Conservation (phyloP, 495 filamentous ascomycete species). For the Glutinoglossum americanum region DNA sequence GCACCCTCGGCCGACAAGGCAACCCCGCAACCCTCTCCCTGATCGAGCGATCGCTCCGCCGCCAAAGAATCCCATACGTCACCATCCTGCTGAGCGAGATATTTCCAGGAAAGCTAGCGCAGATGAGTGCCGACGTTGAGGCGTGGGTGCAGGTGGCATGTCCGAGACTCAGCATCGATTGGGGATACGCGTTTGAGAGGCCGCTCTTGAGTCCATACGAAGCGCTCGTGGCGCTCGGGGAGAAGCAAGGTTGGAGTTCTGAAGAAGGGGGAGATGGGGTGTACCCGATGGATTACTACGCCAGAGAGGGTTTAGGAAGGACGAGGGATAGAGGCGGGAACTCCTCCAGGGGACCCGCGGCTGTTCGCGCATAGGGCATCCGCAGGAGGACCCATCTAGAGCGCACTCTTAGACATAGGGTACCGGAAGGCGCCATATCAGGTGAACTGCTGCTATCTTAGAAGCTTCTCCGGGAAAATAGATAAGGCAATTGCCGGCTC, state of each 20-base stretch:
- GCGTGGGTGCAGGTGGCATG: constrained; percentile 98
- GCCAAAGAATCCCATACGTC: constrained; percentile 51
- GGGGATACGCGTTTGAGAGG: constrained; percentile 87
- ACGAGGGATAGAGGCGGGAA: constrained; percentile 21
- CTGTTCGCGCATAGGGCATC: too few species aligned
- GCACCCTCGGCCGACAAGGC: constrained; percentile 77
- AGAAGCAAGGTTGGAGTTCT: constrained; percentile 51
- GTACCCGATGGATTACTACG: constrained; percentile 99
- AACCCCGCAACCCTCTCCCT: constrained; percentile 81
- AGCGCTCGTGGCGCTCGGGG: constrained; percentile 67
- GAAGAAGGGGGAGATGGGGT: constrained; percentile 27
- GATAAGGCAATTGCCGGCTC: too few species aligned
- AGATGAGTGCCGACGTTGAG: constrained; percentile 74
- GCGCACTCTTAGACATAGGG: too few species aligned
- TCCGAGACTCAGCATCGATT: constrained; percentile 86
- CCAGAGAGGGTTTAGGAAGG: constrained; percentile 72
- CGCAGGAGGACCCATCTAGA: too few species aligned
- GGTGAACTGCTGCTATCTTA: too few species aligned
- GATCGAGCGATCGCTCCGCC: constrained; percentile 53
- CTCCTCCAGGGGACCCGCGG: background rate
- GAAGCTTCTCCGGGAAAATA: too few species aligned
- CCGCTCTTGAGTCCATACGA: constrained; percentile 89
- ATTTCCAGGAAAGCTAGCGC: constrained; percentile 79
- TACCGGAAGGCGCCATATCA: too few species aligned
- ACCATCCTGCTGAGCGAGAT: constrained; percentile 80